Evolutionary conservation across 2,329 filamentous ascomycete species (phyloP), one percentile per base, ranked within the genome.

Genomic region (Cytospora schulzeri): DNA sequence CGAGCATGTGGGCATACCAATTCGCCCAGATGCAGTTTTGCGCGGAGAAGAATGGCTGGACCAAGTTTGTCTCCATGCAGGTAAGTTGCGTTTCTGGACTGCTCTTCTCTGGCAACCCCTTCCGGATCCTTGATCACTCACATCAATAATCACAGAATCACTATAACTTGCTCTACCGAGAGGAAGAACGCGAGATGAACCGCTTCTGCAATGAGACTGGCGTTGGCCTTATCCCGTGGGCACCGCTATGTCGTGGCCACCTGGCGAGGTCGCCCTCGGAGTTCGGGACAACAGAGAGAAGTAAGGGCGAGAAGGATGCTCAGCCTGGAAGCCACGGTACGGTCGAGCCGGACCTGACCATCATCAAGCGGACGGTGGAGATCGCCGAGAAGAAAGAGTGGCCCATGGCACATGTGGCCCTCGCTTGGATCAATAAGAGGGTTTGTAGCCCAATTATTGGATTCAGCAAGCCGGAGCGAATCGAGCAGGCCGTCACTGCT

Each of bases 321-420:
- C 67, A 69, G 24, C 68, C 71, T 3, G 73, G 70, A 0, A 65
- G 69, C 45, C 71, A 72, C 35, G 75, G 74, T 6, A 76, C 73
- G 14, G 71, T 71, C 4, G 75, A 76, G 67, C 71, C 72, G 22
- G 75, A 76, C 52, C 33, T 74, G 50, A 71, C 65, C 8, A 74
- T 75, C 29, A 73, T 75, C 61, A 69, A 70, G 57, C 66, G 71
- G 50, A 70, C 67, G 8, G 66, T 71, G 17, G 72, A 74, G 67
- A 45, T 71, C 41, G 73, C 72, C 2, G 72, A 74, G 15, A 73
- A 70, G 66, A 67, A 70, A 28, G 67, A 69, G 53, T 74, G 73
- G 73, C 84, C 80, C 68, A 90, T 91, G 83, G 83, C 85, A 53
- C 83, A 88, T 63, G 83, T 91, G 24, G 82, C 85, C 1, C 79